These are phyloP conservation scores for Fomitiporia mediterranea DNA, from an alignment of 1,284 basidiomycete species.

Conservation along the genomic window DNA sequence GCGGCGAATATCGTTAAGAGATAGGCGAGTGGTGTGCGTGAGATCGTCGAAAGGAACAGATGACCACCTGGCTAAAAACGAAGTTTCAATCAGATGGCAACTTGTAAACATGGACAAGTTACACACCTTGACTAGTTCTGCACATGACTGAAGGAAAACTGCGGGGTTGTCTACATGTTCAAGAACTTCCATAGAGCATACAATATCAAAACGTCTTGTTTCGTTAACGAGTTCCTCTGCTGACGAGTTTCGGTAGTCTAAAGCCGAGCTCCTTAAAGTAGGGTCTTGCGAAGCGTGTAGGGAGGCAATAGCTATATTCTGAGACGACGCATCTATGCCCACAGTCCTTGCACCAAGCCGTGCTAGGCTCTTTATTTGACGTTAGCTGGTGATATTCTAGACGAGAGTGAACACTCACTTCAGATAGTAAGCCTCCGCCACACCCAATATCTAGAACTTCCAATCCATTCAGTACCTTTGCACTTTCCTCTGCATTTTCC, in stretches of 20 bases:
- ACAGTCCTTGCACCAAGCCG: slow-evolving; percentile 83
- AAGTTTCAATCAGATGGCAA: background rate
- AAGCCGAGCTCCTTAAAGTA: slow-evolving; percentile 34
- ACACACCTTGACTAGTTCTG: slow-evolving; percentile 76
- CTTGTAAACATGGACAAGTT: background rate
- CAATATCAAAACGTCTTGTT: slow-evolving; percentile 76
- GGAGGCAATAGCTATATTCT: slow-evolving; percentile 85
- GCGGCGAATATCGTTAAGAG: slow-evolving; percentile 89
- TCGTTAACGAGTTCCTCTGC: slow-evolving; percentile 72
- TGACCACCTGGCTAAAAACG: slow-evolving; percentile 83
- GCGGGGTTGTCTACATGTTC: slow-evolving; percentile 96
- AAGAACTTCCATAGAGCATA: slow-evolving; percentile 97
- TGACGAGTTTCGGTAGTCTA: slow-evolving; percentile 72
- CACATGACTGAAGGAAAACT: slow-evolving; percentile 78
- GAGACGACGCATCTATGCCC: slow-evolving; percentile 86
- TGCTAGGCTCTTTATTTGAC: slow-evolving; percentile 65
- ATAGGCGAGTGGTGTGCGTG: slow-evolving; percentile 88
- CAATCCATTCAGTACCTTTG: slow-evolving; percentile 52
- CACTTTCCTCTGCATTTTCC: slow-evolving; percentile 24
- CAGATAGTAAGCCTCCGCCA: slow-evolving; percentile 91
- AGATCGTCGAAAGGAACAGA: slow-evolving; percentile 94
- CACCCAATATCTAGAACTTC: slow-evolving; percentile 87
- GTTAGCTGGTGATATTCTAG: background rate
- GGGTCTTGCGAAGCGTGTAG: slow-evolving; percentile 83
- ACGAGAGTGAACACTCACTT: slow-evolving; percentile 48